Evolutionary conservation across 306 rosid species (phyloP), one percentile per base, ranked within the genome.

Genomic region (Delonix regia): DNA sequence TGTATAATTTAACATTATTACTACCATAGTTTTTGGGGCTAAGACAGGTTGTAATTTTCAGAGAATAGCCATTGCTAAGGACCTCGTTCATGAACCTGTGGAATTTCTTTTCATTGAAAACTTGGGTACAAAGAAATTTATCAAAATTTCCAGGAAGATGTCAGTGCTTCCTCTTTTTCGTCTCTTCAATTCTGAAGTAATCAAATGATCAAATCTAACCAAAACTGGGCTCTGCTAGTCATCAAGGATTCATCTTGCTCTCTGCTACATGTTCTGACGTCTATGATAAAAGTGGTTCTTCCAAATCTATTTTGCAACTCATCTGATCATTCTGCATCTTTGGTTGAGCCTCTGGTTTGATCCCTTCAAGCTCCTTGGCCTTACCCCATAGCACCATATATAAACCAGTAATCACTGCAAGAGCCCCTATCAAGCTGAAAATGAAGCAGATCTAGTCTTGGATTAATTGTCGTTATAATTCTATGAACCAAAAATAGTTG

Each of bases 311-410:
- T 75, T 15, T 68, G 34, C 59, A 39, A 53, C 16, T 57, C 52
- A 36, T 68, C 24, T 57, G 51, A 71, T 72, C 81, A 69, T 52
- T 59, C 36, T 69, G 69, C 36, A 51, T 72, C 45, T 69, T 82
- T 76, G 76, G 9, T 62, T 73, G 45, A 21, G 42, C 49, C 80
- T 71, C 85, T 51, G 51, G 69, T 73, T 82, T 82, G 22, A 6
- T 69, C 59, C 28, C 87, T 66, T 84, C 71, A 48, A 78, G 63
- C 34, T 92, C 91, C 38, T 78, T 75, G n/a, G 88, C 93, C 76
- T 92, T 92, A 13, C 97, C 92, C 97, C 94, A 89, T 8, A 92
- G 74, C 44, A 90, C 93, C 25, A 85, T 57, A 67, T 89, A 92
- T 74, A 92, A 81, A 22, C 94, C 97, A 74, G 18, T 9, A 1